Conservation (phyloP, 2,329 filamentous ascomycete species). For the Fusarium metavorans region DNA sequence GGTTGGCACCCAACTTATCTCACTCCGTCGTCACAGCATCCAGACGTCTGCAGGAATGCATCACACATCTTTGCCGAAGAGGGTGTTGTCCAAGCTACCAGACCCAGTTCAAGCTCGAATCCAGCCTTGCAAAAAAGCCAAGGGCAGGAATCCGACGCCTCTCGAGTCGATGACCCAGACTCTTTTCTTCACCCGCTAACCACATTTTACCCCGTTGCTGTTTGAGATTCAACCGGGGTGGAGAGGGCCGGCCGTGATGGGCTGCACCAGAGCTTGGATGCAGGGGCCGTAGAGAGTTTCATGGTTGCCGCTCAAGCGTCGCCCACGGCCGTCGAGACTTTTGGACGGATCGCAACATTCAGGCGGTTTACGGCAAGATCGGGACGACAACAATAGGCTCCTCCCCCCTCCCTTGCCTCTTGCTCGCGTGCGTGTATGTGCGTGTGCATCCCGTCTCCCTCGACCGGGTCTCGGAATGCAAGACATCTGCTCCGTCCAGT, state of each 20-base stretch:
- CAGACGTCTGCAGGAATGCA: constrained; percentile 36
- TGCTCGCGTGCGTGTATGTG: constrained; percentile 22
- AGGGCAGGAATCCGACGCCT: constrained; percentile 24
- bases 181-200: neutral
- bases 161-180: neutral
- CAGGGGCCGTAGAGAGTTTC: constrained; percentile 38
- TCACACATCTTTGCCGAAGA: constrained; percentile 4
- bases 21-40: constrained; percentile 12
- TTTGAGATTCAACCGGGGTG: constrained; percentile 41
- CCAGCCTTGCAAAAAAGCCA: constrained; percentile 11
- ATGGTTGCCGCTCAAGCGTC: constrained; percentile 33
- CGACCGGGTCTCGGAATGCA: constrained; percentile 9
- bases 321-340: constrained; percentile 4
- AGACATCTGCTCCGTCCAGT: constrained; percentile 18
- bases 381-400: neutral
- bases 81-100: constrained; percentile 20
- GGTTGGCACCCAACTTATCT: constrained; percentile 32
- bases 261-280: constrained; percentile 26
- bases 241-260: constrained; percentile 14
- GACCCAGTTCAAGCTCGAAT: neutral
- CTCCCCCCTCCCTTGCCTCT: neutral
- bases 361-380: neutral
- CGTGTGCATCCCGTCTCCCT: constrained; percentile 17
- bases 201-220: constrained; percentile 27
- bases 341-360: neutral